Evolutionary conservation across 192 early-diverging fungal genomes (phyloP).

Genomic region (Kappamyces sp.): DNA sequence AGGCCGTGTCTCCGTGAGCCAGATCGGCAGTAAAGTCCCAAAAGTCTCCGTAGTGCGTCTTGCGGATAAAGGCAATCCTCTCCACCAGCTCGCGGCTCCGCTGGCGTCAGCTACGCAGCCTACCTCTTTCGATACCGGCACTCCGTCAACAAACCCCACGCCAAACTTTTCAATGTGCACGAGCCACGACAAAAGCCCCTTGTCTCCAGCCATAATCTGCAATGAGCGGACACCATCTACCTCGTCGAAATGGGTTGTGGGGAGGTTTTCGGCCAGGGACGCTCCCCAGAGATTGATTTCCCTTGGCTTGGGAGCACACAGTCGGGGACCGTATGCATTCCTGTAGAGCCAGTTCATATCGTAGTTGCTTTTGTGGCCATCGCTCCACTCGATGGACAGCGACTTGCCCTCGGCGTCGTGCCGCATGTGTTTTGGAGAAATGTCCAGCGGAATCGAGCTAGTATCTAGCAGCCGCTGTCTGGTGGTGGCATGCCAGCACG

Average conservation of each 20-base stretch:
- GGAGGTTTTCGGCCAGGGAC: slow-evolving; percentile 29
- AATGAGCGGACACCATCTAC: slow-evolving; percentile 21
- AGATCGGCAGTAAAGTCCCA: slow-evolving; percentile 75
- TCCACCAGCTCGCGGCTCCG: slow-evolving; percentile 34
- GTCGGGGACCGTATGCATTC: slow-evolving; percentile 58
- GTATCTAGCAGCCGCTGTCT: slow-evolving; percentile 74
- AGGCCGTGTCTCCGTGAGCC: slow-evolving; percentile 78
- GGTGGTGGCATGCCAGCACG: slow-evolving; percentile 70
- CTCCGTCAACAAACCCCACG: slow-evolving; percentile 66
- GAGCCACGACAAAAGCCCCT: slow-evolving; percentile 66
- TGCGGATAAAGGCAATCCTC: slow-evolving; percentile 66
- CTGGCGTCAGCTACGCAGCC: slow-evolving; percentile 50
- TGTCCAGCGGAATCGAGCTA: slow-evolving; percentile 48
- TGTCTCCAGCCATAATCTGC: slow-evolving; percentile 51
- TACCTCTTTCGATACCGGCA: slow-evolving; percentile 48
- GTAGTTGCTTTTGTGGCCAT: slow-evolving; percentile 55
- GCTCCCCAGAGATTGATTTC: slow-evolving; percentile 33
- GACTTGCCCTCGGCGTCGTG: slow-evolving; percentile 28
- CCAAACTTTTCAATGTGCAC: slow-evolving; percentile 62
- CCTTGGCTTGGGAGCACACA: slow-evolving; percentile 25
- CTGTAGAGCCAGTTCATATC: slow-evolving; percentile 55
- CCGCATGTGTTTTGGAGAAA: slow-evolving; percentile 36
- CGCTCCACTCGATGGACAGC: slow-evolving; percentile 31
- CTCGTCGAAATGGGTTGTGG: slow-evolving; percentile 47
- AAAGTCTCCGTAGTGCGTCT: slow-evolving; percentile 69